A percentile compares a stretch with the other conserved stretches of the same genome.
phyloP scores from a whole-genome alignment of 2,329 filamentous ascomycete genomes.

The Dactylellina haptotyla region DNA sequence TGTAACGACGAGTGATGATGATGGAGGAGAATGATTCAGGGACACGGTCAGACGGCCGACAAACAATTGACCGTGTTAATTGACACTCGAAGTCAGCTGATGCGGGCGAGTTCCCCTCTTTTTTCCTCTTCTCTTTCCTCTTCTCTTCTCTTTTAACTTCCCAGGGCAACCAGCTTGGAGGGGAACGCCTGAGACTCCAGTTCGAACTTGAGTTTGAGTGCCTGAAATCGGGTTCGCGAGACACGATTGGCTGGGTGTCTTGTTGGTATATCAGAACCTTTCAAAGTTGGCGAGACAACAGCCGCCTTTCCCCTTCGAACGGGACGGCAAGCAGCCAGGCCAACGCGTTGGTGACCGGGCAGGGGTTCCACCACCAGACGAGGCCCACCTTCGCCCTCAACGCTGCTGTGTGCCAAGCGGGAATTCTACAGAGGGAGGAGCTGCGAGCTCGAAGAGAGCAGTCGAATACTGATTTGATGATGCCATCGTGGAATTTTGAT shows the following conservation, averaged over 20 bases:
- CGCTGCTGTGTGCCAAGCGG: too few species aligned
- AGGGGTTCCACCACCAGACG: too few species aligned
- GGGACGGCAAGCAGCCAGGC: background rate
- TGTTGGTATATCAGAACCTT: background rate
- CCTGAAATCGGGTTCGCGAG: conserved; percentile 10
- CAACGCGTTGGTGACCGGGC: too few species aligned
- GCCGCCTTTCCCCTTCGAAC: background rate
- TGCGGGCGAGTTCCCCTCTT: background rate
- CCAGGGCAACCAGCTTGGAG: background rate
- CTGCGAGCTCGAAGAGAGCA: too few species aligned
- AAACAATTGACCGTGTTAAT: conserved; percentile 32
- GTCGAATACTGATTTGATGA: too few species aligned
- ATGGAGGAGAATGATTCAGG: background rate
- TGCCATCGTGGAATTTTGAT: too few species aligned
- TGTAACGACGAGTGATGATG: too few species aligned
- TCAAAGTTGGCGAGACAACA: conserved; percentile 42
- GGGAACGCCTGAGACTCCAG: conserved; percentile 8
- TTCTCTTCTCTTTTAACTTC: background rate
- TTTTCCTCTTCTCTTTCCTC: background rate
- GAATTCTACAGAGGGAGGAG: too few species aligned
- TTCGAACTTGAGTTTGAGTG: background rate
- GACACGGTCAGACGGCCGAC: background rate
- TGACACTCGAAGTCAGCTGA: conserved; percentile 50
- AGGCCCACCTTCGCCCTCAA: too few species aligned
- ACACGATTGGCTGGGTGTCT: background rate